phyloP scores from a whole-genome alignment of 1,139 yeast genomes.

The Sugiyamaella pinicola region DNA sequence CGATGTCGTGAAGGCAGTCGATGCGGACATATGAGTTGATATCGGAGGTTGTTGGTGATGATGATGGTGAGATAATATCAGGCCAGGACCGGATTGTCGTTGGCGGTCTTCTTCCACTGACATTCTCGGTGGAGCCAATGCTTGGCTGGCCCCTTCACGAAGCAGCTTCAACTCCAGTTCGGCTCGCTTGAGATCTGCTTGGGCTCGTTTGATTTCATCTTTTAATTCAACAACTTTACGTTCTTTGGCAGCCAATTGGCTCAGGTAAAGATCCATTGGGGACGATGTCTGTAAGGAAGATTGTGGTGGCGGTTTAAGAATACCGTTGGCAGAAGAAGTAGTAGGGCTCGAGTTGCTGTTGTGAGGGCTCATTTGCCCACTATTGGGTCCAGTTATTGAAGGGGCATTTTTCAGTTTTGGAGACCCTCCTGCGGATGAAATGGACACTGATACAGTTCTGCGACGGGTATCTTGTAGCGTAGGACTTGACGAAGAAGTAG shows the following conservation, averaged over 20 bases:
- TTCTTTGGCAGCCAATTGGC: constrained; percentile 43
- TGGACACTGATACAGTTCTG: constrained; percentile 2
- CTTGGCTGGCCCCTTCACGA: constrained; percentile 33
- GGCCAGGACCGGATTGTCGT: neutral
- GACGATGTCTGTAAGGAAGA: neutral
- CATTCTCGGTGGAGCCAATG: constrained; percentile 22
- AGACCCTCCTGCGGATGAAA: neutral
- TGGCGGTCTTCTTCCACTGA: constrained; percentile 10
- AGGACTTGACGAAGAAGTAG: neutral
- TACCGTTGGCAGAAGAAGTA: neutral
- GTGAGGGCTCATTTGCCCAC: constrained; percentile 6
- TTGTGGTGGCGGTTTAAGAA: neutral
- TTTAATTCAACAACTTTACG: constrained; percentile 42
- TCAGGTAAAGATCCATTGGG: constrained; percentile 31
- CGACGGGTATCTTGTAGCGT: constrained; percentile 3
- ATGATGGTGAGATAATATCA: constrained; percentile 6
- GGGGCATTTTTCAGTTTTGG: constrained; percentile 2
- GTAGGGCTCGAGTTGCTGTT: constrained; percentile 1
- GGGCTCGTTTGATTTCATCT: constrained; percentile 40
- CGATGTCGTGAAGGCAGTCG: too few species aligned
- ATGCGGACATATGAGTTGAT: neutral
- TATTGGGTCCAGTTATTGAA: neutral
- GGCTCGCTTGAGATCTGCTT: constrained; percentile 37
- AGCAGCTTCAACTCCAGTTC: constrained; percentile 36
- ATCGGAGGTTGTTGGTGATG: neutral